Base-by-base conservation (phyloP, 495 filamentous ascomycete genomes). In the Jackrogersella multiformis region DNA sequence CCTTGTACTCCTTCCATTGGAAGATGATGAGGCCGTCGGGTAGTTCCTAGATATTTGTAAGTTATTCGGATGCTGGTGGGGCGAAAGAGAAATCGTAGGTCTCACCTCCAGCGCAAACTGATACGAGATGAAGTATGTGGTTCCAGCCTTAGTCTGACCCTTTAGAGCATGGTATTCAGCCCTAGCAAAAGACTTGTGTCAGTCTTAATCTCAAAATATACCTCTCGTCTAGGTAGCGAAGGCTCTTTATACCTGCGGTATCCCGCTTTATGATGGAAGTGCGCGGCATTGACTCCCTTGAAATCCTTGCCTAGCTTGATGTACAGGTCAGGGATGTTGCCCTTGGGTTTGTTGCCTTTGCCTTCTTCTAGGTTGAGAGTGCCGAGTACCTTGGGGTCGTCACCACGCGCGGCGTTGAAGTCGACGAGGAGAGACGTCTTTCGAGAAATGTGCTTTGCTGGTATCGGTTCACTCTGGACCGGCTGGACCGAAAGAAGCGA, bases 81-180 rank as follows among this genome's bases (percentile, higher is more conserved):
- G 13, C 0, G 4, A 52, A 24, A 4, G 18, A 12, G 13, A n/a
- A 10, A 8, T 20, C 13, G 16, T 21, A n/a, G 8, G 16, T 32
- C 52, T 62, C 10, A 61, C 64, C 45, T 62, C 41, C 13, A 68
- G 64, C 5, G 58, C 42, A 12, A 68, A 44, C n/a, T 55, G 66
- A 21, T 70, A 70, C 7, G 56, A 55, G 36, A 70, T 70, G 21
- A 56, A 70, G 35, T 70, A 70, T 4, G 67, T 70, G 16, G 61
- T 66, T 9, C 63, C 62, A 4, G 56, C 42, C 44, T 57, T 66
- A 15, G 67, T 66, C 20, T 42, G 10, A 21, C 62, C 67, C 9
- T 52, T 51, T 6, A 70, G 28, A 1, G 56, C 49, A 35, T 66
- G 67, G 21, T 70, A 66, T 30, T 70, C 67, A 24, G 65, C 65